Percentiles rank a stretch among this genome's conserved stretches.
These are phyloP conservation scores for Hebeloma cylindrosporum DNA, from an alignment of 768 basidiomycete genomes.

Conservation along the genomic window DNA sequence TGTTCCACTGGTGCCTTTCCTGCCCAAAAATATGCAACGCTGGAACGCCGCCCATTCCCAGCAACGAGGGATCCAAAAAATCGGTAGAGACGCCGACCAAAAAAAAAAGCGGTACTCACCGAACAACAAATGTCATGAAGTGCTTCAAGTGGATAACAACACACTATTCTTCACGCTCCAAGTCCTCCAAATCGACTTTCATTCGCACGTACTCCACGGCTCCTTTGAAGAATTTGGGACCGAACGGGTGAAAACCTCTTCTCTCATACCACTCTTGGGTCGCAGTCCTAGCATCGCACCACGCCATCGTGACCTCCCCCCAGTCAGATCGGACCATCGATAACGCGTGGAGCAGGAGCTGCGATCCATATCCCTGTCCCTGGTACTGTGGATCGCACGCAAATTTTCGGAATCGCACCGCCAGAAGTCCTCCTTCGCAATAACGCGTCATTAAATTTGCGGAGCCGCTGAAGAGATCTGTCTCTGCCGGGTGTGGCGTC, in stretches of 20 bases:
- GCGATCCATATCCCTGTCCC: constrained; percentile 52
- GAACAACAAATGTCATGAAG: too few species aligned
- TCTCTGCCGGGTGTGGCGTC: constrained; percentile 2
- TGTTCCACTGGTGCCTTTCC: too few species aligned
- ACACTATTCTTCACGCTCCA: constrained; percentile 2
- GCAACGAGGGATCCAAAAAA: too few species aligned
- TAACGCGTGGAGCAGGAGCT: constrained; percentile 42
- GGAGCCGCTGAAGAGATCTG: too few species aligned
- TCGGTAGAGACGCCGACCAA: too few species aligned
- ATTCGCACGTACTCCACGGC: constrained; percentile 57
- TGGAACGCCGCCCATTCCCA: too few species aligned
- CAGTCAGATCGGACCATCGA: constrained; percentile 39
- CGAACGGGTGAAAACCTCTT: constrained; percentile 51
- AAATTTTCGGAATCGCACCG: constrained; percentile 60
- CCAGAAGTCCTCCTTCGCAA: constrained; percentile 11
- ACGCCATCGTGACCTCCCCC: constrained; percentile 42
- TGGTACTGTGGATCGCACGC: constrained; percentile 54
- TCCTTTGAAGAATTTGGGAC: constrained; percentile 52
- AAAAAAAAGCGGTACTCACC: too few species aligned
- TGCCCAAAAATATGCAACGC: too few species aligned
- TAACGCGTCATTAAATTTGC: too few species aligned
- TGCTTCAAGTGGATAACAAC: too few species aligned
- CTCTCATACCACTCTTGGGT: constrained; percentile 51
- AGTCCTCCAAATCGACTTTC: constrained; percentile 33
- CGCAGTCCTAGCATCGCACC: constrained; percentile 58